Base-by-base conservation (phyloP, 306 rosid species). In the Hippophae gyantsensis region DNA sequence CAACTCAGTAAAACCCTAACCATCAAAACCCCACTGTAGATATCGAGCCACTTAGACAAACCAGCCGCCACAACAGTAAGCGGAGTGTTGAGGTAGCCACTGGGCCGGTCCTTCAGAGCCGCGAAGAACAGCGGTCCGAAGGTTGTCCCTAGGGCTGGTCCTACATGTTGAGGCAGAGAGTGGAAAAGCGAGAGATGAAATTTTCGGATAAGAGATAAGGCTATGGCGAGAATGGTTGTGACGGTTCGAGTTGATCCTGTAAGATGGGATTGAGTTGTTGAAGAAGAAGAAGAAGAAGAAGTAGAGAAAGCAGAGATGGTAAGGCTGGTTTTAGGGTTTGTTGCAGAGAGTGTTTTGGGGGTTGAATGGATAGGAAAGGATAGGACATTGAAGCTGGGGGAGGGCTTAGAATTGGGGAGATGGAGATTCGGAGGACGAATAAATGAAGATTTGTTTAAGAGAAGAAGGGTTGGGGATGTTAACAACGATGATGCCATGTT, bases 21-120 rank as follows among this genome's bases (percentile, higher is more conserved):
- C 88, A 92, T 76, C 81, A 92, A 70, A 6, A 93, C 97, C 10
- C 97, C 99, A 45, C 96, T 87, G 78, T 90, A 90, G 9, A 90
- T 90, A 48, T 90, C 98, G 1, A 90, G 76, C 98, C 98, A 90
- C 72, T 93, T 93, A 44, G 86, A 74, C 50, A 93, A 54, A 0
- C 99, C 97, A 1, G 95, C 95, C 5, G 99, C 99, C 49, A 93
- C 99, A 8, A 93, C 99, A 11, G 97, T 88, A 44, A 93, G 66
- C 9, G 99, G 99, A 25, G 99, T 93, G 79, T 86, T 88, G 67
- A 93, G 75, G 11, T 58, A 72, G 0, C 90, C 84, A 0, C 48
- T 25, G 0, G 86, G 78, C 7, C 82, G 81, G 63, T 68, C 74
- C 7, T 62, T 50, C 3, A 84, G 11, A 0, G 86, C 56, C 1